Conservation (phyloP, 345 rosid genomes). For the Rubroshorea leprosula region DNA sequence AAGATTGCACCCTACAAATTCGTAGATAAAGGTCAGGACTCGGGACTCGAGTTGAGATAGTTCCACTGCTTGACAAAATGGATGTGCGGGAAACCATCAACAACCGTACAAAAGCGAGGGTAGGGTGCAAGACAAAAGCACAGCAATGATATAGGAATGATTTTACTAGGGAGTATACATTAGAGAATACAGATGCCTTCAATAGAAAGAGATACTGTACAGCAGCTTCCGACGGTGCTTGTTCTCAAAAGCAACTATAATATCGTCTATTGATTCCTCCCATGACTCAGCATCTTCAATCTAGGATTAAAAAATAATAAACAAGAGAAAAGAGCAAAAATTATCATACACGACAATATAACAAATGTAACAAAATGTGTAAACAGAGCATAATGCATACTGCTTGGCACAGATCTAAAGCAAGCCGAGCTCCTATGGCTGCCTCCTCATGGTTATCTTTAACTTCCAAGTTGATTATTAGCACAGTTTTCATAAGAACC, state of each 20-base stretch:
- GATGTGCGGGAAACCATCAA: too few species aligned
- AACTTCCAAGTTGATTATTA: slow-evolving; percentile 91
- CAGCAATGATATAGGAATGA: too few species aligned
- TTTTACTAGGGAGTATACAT: too few species aligned
- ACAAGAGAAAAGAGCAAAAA: neutral
- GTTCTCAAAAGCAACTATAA: slow-evolving; percentile 62
- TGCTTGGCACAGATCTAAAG: slow-evolving; percentile 85
- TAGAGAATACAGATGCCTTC: slow-evolving; percentile 27
- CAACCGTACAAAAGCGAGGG: too few species aligned
- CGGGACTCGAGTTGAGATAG: too few species aligned
- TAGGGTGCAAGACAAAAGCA: too few species aligned
- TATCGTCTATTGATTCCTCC: slow-evolving; percentile 84
- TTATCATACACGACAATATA: neutral
- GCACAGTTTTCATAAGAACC: slow-evolving; percentile 52
- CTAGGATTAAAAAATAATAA: slow-evolving; percentile 26
- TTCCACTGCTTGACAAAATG: too few species aligned
- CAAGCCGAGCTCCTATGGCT: slow-evolving; percentile 75
- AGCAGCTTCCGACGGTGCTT: slow-evolving; percentile 71
- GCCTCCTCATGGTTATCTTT: slow-evolving; percentile 99
- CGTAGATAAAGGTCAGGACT: too few species aligned
- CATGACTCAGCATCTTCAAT: slow-evolving; percentile 75
- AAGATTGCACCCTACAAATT: too few species aligned
- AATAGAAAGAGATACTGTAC: slow-evolving; percentile 75
- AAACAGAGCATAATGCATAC: slow-evolving; percentile 26
- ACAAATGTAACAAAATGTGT: neutral